Evolutionary conservation across 148 eudicot species (phyloP), one percentile per base, ranked within the genome.

Genomic region (Hydrangea macrophylla): DNA sequence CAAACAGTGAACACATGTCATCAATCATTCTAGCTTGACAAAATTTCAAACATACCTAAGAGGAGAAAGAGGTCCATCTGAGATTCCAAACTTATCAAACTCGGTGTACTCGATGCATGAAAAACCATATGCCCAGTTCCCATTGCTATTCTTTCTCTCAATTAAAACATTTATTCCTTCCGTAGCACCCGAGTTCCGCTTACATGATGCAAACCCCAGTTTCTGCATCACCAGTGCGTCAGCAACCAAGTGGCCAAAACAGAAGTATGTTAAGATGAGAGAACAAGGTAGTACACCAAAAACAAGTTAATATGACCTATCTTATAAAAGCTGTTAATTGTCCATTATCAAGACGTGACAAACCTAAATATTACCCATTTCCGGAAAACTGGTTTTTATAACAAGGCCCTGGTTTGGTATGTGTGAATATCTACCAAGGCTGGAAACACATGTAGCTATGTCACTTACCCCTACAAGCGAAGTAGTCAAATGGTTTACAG

Each of bases 31-130:
- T 68, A 58, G 54, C 44, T 44, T 20, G 32, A 64, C n/a, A 31
- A 28, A 55, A 48, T 42, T 27, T 28, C 32, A 31, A 44, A 20
- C 62, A 54, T 69, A 92, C 98, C 89, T 80, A 62, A 80, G 80
- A 67, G 85, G 31, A 74, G 90, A 72, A 78, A 51, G 69, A 67
- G 84, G 67, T 25, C 73, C 84, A 48, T 74, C 80, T 22, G 80
- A 58, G 65, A 94, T 83, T 58, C 98, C 98, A 82, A 81, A 90
- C 69, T 94, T 94, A 56, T 94, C 96, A 75, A 94, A 94, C 79
- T 94, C 98, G 0, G 98, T 94, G 79, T 94, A 94, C 74, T 94
- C 98, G 22, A 94, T 84, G 82, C 98, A 94, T 69, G 98, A 94
- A 55, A 90, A 73, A 53, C 98, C 98, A 84, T 90, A 90, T 76